Evolutionary conservation across 2,329 filamentous ascomycete genomes (phyloP).

Genomic region (Aspergillus aculeatus): DNA sequence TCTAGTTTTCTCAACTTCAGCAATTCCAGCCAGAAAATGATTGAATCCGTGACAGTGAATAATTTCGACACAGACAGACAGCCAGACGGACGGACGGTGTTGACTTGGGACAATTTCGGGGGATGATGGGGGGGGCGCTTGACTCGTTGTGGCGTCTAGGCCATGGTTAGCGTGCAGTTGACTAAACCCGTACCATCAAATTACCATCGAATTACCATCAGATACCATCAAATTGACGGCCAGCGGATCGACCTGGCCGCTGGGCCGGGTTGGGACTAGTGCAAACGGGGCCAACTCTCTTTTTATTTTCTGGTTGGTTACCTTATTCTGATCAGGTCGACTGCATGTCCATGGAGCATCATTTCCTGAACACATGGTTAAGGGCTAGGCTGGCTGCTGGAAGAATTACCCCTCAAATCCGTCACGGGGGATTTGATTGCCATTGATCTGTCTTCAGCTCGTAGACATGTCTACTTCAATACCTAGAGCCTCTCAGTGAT

Average conservation of each 20-base stretch:
- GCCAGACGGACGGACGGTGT: neutral
- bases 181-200: constrained; percentile 6
- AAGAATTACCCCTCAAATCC: neutral
- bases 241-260: constrained; percentile 20
- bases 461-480: neutral
- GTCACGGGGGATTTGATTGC: neutral
- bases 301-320: neutral
- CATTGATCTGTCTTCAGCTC: neutral
- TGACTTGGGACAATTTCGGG: constrained; percentile 14
- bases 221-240: constrained; percentile 11
- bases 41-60: neutral
- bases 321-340: neutral
- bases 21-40: constrained; percentile 12
- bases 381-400: no score
- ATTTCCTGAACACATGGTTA: neutral
- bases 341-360: neutral
- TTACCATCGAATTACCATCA: constrained; percentile 7
- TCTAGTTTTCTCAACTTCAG: no score
- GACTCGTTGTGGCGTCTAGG: constrained; percentile 27
- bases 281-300: neutral
- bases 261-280: constrained; percentile 8
- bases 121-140: constrained; percentile 3
- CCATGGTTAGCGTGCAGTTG: constrained; percentile 23
- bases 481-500: neutral
- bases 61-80: constrained; percentile 3